phyloP scores from a whole-genome alignment of 495 filamentous ascomycete genomes.

The Podospora bellae-mahoneyi region DNA sequence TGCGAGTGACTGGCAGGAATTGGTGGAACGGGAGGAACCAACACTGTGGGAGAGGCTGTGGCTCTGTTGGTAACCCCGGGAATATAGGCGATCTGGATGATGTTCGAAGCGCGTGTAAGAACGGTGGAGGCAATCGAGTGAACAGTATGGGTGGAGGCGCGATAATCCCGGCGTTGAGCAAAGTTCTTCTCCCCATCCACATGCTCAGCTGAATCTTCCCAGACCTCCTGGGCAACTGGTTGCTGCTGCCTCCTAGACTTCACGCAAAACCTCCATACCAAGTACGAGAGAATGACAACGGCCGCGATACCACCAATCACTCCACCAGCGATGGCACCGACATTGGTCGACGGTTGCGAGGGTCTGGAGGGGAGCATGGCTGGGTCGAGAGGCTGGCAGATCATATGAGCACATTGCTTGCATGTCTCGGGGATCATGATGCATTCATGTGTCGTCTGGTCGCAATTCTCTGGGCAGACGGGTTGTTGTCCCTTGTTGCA shows the following conservation, averaged over 20 bases:
- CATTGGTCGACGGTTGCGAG: slow-evolving; percentile 52
- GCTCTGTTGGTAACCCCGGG: slow-evolving; percentile 95
- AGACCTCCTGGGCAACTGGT: slow-evolving; percentile 51
- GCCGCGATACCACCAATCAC: slow-evolving; percentile 72
- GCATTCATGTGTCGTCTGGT: slow-evolving; percentile 29
- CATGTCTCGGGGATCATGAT: slow-evolving; percentile 37
- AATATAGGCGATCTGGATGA: slow-evolving; percentile 99
- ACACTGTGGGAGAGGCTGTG: slow-evolving; percentile 71
- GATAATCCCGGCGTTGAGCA: slow-evolving; percentile 58
- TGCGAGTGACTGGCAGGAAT: slow-evolving; percentile 68
- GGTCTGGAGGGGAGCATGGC: slow-evolving; percentile 26
- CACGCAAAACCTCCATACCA: slow-evolving; percentile 84
- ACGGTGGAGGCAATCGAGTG: slow-evolving; percentile 93
- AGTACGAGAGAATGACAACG: slow-evolving; percentile 65
- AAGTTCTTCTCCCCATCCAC: slow-evolving; percentile 58
- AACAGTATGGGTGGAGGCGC: slow-evolving; percentile 80
- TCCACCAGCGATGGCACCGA: slow-evolving; percentile 80
- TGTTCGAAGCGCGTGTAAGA: slow-evolving; percentile 91
- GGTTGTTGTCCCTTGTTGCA: slow-evolving; percentile 27
- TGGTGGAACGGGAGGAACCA: slow-evolving; percentile 88
- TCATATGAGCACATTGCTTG: slow-evolving; percentile 36
- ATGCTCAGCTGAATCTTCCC: slow-evolving; percentile 52
- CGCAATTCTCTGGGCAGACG: slow-evolving; percentile 26
- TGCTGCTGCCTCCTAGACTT: slow-evolving; percentile 71
- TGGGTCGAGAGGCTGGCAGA: slow-evolving; percentile 31